Percentiles rank a stretch among this genome's conserved stretches.
Conservation (phyloP, 176 grass and related monocot genomes). For the Neostapfia colusana region DNA sequence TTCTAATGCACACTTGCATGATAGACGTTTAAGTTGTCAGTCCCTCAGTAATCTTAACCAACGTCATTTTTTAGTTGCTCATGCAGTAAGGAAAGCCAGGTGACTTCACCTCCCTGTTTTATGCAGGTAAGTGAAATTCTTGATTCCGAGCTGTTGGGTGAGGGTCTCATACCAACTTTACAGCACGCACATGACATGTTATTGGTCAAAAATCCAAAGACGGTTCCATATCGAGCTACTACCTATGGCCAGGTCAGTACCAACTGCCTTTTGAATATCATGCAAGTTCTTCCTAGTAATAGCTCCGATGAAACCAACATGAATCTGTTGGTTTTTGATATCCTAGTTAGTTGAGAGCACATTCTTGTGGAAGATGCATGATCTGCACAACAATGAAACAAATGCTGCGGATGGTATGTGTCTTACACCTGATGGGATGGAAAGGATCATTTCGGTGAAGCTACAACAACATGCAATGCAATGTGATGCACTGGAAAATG, state of each 20-base stretch:
- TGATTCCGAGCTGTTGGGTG: constrained; percentile 92
- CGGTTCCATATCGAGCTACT: constrained; percentile 78
- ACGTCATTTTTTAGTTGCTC: background rate
- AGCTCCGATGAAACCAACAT: constrained; percentile 1
- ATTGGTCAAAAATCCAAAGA: constrained; percentile 63
- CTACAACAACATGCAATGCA: constrained; percentile 88
- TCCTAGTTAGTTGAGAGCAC: constrained; percentile 80
- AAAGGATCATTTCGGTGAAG: constrained; percentile 56
- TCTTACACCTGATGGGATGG: constrained; percentile 56
- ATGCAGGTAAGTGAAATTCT: constrained; percentile 92
- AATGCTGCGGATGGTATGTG: constrained; percentile 64
- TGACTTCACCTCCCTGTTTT: constrained; percentile 15
- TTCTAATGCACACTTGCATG: background rate
- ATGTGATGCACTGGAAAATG: constrained; percentile 68
- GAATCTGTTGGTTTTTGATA: constrained; percentile 34
- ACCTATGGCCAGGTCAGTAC: constrained; percentile 65
- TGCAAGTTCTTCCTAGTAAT: constrained; percentile 1
- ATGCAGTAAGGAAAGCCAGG: background rate
- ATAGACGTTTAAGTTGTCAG: background rate
- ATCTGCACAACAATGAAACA: constrained; percentile 77
- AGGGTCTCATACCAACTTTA: constrained; percentile 90
- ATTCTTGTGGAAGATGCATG: constrained; percentile 79
- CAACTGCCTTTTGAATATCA: background rate
- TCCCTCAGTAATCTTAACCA: background rate
- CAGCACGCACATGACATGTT: constrained; percentile 90